Evolutionary conservation across 306 rosid genomes (phyloP).

Genomic region (Citrullus colocynthis): DNA sequence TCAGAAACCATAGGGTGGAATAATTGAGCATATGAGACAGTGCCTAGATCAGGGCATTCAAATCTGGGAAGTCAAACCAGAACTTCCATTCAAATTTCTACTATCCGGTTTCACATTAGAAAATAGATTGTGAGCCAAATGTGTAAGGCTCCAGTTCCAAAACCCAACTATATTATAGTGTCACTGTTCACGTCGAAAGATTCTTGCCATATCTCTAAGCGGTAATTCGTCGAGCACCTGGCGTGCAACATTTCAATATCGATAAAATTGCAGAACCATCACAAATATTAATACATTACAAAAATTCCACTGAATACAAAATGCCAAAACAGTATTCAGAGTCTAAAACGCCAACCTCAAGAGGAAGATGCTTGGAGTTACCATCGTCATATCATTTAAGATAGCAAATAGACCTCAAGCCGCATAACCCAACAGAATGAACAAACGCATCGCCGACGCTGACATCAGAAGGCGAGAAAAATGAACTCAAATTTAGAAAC

Average conservation of each 20-base stretch:
- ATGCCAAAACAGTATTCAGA: background rate
- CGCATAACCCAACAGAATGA: background rate
- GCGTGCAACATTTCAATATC: background rate
- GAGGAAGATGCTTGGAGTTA: background rate
- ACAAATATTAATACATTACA: background rate
- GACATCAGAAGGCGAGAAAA: background rate
- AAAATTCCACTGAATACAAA: background rate
- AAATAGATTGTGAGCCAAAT: background rate
- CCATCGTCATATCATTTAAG: background rate
- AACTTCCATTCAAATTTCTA: background rate
- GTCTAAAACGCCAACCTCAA: background rate
- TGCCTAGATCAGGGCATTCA: background rate
- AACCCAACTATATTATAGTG: background rate
- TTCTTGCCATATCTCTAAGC: background rate
- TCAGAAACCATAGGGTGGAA: background rate
- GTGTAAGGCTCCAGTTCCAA: background rate
- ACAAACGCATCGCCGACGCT: background rate
- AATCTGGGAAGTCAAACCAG: background rate
- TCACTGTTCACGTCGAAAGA: background rate
- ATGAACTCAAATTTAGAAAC: background rate
- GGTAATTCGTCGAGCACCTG: conserved; percentile 3
- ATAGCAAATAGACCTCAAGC: background rate
- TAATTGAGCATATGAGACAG: background rate
- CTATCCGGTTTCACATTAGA: background rate
- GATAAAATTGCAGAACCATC: background rate